Evolutionary conservation across 1,284 basidiomycete genomes (phyloP).

Genomic region (Athelia sp.): DNA sequence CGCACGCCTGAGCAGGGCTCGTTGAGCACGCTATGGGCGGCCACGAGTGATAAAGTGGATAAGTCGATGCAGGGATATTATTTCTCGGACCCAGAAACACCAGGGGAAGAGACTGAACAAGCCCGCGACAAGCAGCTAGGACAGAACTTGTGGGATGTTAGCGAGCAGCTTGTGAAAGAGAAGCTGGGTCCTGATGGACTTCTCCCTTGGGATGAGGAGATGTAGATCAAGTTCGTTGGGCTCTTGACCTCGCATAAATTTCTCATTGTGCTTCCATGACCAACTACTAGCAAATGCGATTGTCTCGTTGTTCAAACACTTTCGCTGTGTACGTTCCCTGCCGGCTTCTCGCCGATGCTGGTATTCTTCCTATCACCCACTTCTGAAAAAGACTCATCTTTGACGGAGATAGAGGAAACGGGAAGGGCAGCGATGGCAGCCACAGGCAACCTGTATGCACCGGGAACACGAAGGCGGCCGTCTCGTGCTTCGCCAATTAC

Average conservation of each 20-base stretch:
- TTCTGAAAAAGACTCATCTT: no score
- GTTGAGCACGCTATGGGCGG: slow-evolving; percentile 27
- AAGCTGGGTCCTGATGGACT: slow-evolving; percentile 25
- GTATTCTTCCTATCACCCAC: no score
- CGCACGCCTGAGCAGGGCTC: slow-evolving; percentile 29
- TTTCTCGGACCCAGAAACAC: slow-evolving; percentile 29
- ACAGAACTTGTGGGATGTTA: slow-evolving; percentile 26
- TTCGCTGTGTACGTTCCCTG: no score
- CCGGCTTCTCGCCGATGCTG: no score
- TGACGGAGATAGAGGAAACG: no score
- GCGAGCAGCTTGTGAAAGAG: slow-evolving; percentile 26
- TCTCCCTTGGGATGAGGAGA: no score
- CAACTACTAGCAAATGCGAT: no score
- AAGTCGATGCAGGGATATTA: slow-evolving; percentile 32
- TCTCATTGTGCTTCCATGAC: no score
- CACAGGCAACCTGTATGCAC: slow-evolving; percentile 36
- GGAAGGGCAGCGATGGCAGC: not conserved
- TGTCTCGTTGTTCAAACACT: no score
- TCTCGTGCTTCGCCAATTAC: slow-evolving; percentile 45
- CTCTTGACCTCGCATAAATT: no score
- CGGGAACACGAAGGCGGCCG: slow-evolving; percentile 45
- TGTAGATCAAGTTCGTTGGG: no score
- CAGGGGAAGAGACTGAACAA: slow-evolving; percentile 28
- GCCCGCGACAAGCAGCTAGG: slow-evolving; percentile 30
- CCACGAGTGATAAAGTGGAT: slow-evolving; percentile 31